Evolutionary conservation across 768 basidiomycete species (phyloP).

Genomic region (Amanita subjunquillea): DNA sequence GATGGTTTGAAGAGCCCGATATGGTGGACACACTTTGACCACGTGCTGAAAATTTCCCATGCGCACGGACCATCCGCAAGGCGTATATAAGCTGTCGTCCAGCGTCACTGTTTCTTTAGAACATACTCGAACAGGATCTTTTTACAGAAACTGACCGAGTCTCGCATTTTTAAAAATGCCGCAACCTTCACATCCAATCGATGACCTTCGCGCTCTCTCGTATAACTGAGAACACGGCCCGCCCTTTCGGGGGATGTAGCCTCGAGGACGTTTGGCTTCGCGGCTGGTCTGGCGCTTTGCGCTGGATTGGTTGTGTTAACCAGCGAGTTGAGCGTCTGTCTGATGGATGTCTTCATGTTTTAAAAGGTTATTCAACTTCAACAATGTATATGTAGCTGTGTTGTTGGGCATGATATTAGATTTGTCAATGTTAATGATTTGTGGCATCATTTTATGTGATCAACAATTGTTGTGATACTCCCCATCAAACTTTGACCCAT

Average conservation of each 20-base stretch:
- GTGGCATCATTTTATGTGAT: too few species aligned
- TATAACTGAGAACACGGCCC: slow-evolving; percentile 57
- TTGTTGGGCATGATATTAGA: too few species aligned
- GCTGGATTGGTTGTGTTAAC: slow-evolving; percentile 11
- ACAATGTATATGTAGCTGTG: neutral
- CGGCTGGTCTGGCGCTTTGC: slow-evolving; percentile 13
- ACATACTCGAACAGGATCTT: slow-evolving; percentile 73
- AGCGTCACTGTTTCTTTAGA: slow-evolving; percentile 36
- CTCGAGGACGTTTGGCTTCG: slow-evolving; percentile 58
- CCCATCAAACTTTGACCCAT: too few species aligned
- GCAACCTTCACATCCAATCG: slow-evolving; percentile 61
- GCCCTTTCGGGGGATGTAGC: slow-evolving; percentile 10
- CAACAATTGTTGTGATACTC: too few species aligned
- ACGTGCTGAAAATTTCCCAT: neutral
- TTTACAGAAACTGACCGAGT: slow-evolving; percentile 77
- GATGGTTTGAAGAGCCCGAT: slow-evolving; percentile 55
- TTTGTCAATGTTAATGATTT: too few species aligned
- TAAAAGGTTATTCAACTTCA: too few species aligned
- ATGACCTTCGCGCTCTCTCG: slow-evolving; percentile 48
- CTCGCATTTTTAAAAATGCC: slow-evolving; percentile 75
- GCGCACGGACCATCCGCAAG: slow-evolving; percentile 16
- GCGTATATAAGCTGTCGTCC: neutral
- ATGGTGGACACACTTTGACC: neutral
- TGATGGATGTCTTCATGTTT: slow-evolving; percentile 36
- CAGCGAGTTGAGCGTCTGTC: slow-evolving; percentile 55